Percentiles rank a stretch among this genome's conserved stretches.
These are phyloP conservation scores for Podospora comata DNA, from an alignment of 495 filamentous ascomycete genomes.

Conservation along the genomic window DNA sequence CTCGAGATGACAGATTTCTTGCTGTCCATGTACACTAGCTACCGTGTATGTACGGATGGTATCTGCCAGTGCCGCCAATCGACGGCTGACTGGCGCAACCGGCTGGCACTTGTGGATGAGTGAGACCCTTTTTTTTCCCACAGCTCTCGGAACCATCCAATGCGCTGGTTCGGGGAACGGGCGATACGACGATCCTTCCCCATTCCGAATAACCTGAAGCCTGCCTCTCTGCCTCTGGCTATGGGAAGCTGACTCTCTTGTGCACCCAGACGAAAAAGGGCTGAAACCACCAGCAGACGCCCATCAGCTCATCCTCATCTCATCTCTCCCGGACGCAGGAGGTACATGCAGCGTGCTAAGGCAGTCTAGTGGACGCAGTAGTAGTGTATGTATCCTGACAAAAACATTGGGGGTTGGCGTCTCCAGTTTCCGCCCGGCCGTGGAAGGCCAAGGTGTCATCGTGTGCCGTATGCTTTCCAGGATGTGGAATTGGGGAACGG, in stretches of 20 bases:
- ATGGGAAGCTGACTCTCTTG: neutral
- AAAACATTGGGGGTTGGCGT: neutral
- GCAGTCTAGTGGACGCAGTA: neutral
- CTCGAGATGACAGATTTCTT: neutral
- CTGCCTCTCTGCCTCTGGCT: neutral
- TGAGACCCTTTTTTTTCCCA: neutral
- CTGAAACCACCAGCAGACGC: constrained; percentile 4
- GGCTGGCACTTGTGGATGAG: neutral
- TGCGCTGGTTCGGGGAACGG: neutral
- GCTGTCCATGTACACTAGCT: neutral
- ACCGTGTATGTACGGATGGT: neutral
- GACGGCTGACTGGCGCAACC: constrained; percentile 1
- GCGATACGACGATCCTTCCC: neutral
- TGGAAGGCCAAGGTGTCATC: neutral
- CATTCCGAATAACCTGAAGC: neutral
- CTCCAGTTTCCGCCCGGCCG: neutral
- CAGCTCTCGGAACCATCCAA: neutral
- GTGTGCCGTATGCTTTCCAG: neutral
- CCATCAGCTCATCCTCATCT: constrained; percentile 5
- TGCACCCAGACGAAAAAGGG: constrained; percentile 14
- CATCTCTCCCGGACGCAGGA: neutral
- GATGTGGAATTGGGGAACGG: neutral
- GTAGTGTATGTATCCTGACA: too few relatives aligned
- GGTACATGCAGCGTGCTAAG: neutral
- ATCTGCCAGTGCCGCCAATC: neutral